A percentile compares a stretch with the other conserved stretches of the same genome.
Evolutionary conservation across 441 rosid genomes (phyloP).

Genomic region (Gossypium schwendimanii): DNA sequence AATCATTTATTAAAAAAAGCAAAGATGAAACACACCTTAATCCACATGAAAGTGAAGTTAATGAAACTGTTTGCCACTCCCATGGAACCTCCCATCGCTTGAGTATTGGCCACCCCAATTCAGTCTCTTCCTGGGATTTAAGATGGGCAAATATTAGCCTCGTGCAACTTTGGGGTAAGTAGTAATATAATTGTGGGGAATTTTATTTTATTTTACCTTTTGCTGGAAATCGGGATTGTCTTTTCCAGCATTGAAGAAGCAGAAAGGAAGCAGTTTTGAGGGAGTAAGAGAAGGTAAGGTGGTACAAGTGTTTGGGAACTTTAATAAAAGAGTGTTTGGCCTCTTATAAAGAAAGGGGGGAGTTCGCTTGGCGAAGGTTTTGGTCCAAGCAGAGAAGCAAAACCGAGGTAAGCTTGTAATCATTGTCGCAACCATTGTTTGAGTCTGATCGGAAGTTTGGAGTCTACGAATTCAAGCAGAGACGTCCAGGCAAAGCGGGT

Average conservation of each 20-base stretch:
- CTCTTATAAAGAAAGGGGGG: background rate
- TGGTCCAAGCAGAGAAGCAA: background rate
- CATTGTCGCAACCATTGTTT: background rate
- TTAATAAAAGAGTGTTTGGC: constrained; percentile 9
- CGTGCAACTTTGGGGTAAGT: background rate
- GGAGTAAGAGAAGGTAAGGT: constrained; percentile 15
- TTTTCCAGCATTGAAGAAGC: constrained; percentile 48
- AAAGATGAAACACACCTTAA: constrained; percentile 45
- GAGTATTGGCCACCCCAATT: constrained; percentile 54
- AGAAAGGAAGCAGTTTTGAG: constrained; percentile 21
- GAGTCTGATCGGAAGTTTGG: background rate
- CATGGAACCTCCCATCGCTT: constrained; percentile 91
- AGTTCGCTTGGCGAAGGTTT: background rate
- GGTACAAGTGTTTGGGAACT: constrained; percentile 10
- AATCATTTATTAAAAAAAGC: background rate
- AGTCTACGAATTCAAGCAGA: background rate
- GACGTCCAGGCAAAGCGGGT: too few species aligned
- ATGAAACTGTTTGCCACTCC: constrained; percentile 78
- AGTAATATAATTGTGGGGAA: background rate
- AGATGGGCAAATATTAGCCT: background rate
- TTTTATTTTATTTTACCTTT: constrained; percentile 19
- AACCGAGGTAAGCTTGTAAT: background rate
- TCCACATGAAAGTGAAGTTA: constrained; percentile 88
- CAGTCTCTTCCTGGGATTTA: constrained; percentile 27
- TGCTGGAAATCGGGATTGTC: constrained; percentile 24